Evolutionary conservation across 2,329 filamentous ascomycete species (phyloP).

Genomic region (Colletotrichum zoysiae): DNA sequence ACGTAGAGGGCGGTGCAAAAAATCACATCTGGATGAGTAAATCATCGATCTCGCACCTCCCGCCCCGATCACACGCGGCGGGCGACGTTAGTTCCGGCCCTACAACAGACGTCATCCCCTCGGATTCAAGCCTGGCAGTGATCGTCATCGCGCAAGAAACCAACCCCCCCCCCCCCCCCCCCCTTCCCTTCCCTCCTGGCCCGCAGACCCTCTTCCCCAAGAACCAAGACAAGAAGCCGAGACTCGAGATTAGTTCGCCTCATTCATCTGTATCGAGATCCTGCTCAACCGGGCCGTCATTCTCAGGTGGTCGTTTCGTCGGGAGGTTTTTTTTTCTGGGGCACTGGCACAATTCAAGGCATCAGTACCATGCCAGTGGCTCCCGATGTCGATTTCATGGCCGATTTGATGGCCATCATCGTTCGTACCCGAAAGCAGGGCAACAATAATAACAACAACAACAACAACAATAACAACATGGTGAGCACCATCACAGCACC

Average conservation of each 20-base stretch:
- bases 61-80: conserved; percentile 36
- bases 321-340: conserved; percentile 13
- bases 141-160: conserved; percentile 35
- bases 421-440: conserved; percentile 2
- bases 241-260: conserved; percentile 12
- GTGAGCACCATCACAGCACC: background rate
- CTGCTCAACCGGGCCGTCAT: conserved; percentile 24
- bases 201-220: conserved; percentile 17
- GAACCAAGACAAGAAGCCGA: background rate
- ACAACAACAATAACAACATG: conserved; percentile 5
- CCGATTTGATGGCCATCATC: conserved; percentile 27
- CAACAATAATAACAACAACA: conserved; percentile 14
- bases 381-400: conserved; percentile 22
- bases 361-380: conserved; percentile 29
- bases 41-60: conserved; percentile 38
- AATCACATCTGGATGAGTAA: conserved; percentile 34
- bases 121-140: conserved; percentile 33
- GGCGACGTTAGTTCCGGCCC: conserved; percentile 31
- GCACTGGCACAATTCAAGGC: conserved; percentile 26
- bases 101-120: conserved; percentile 38
- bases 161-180: conserved; percentile 8
- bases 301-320: conserved; percentile 13
- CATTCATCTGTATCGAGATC: conserved; percentile 35
- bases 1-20: conserved; percentile 37
- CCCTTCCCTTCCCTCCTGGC: background rate